Percentiles rank a stretch among this genome's conserved stretches.
Evolutionary conservation across 495 filamentous ascomycete genomes (phyloP).

Genomic region (Cenococcum geophilum): DNA sequence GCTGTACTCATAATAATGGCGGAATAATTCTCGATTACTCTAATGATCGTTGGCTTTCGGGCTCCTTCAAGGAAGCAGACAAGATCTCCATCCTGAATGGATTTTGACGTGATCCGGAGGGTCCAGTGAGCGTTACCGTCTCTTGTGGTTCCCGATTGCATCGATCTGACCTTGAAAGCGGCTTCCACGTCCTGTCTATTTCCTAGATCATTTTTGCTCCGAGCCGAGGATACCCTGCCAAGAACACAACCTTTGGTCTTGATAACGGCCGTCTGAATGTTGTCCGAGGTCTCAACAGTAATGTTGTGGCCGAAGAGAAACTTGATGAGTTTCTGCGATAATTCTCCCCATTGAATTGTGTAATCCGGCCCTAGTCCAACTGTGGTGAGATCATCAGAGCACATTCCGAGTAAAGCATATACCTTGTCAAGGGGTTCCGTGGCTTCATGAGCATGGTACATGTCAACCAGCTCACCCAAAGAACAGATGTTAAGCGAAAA

Average conservation of each 20-base stretch:
- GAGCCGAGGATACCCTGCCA: constrained; percentile 1
- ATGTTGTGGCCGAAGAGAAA: constrained; percentile 21
- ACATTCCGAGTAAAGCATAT: constrained; percentile 39
- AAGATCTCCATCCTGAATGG: constrained; percentile 28
- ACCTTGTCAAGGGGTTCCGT: constrained; percentile 35
- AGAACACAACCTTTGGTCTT: constrained; percentile 23
- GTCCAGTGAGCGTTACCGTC: constrained; percentile 22
- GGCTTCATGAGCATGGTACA: constrained; percentile 36
- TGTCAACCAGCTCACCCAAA: constrained; percentile 35
- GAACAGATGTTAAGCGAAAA: constrained; percentile 15
- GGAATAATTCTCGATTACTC: constrained; percentile 25
- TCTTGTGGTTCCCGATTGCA: too few relatives aligned
- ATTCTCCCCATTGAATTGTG: constrained; percentile 20
- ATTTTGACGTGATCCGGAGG: constrained; percentile 29
- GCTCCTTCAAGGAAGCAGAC: constrained; percentile 34
- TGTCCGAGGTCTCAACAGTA: constrained; percentile 22
- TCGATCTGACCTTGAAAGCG: too few relatives aligned
- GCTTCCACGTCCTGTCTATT: constrained; percentile 27
- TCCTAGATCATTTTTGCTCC: neutral
- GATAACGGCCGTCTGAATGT: constrained; percentile 22
- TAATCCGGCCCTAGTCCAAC: constrained; percentile 25
- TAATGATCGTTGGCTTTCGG: constrained; percentile 30
- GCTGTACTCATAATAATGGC: constrained; percentile 26
- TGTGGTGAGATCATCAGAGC: constrained; percentile 22
- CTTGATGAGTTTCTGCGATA: constrained; percentile 21